Evolutionary conservation across 164 flowering plant genomes (phyloP).

Genomic region (Sextonia rubra): DNA sequence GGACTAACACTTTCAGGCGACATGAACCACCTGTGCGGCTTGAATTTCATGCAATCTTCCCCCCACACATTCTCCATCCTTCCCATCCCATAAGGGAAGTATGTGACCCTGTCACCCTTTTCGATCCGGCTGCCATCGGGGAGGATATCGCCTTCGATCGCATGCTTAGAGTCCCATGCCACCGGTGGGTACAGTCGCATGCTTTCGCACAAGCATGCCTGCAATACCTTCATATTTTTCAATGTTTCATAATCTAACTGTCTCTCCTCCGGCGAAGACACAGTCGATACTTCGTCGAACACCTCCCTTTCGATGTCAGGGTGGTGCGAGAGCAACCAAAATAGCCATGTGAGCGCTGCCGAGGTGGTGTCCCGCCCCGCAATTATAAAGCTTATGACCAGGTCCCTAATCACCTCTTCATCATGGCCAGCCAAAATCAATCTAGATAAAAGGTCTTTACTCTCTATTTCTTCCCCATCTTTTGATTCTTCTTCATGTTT

Average conservation of each 20-base stretch:
- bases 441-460: conserved; percentile 44
- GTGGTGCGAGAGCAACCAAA: conserved; percentile 23
- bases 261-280: not conserved
- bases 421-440: conserved; percentile 40
- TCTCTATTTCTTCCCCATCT: not conserved
- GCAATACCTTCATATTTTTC: conserved; percentile 43
- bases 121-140: conserved; percentile 61
- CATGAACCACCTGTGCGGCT: conserved; percentile 63
- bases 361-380: conserved; percentile 85
- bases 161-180: conserved; percentile 85
- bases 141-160: conserved; percentile 32
- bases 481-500: not conserved
- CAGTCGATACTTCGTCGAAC: conserved; percentile 17
- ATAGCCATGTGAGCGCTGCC: conserved; percentile 78
- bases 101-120: conserved; percentile 62
- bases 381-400: conserved; percentile 68
- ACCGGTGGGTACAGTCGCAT: conserved; percentile 82
- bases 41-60: conserved; percentile 37
- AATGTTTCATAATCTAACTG: conserved; percentile 29
- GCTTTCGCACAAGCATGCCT: conserved; percentile 59
- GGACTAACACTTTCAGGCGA: conserved; percentile 34
- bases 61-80: conserved; percentile 78
- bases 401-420: conserved; percentile 51
- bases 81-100: conserved; percentile 82
- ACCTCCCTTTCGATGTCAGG: conserved; percentile 20